A percentile compares a stretch with the other conserved stretches of the same genome.
Evolutionary conservation across 2,329 filamentous ascomycete genomes (phyloP).

Genomic region (Triangularia verruculosa): DNA sequence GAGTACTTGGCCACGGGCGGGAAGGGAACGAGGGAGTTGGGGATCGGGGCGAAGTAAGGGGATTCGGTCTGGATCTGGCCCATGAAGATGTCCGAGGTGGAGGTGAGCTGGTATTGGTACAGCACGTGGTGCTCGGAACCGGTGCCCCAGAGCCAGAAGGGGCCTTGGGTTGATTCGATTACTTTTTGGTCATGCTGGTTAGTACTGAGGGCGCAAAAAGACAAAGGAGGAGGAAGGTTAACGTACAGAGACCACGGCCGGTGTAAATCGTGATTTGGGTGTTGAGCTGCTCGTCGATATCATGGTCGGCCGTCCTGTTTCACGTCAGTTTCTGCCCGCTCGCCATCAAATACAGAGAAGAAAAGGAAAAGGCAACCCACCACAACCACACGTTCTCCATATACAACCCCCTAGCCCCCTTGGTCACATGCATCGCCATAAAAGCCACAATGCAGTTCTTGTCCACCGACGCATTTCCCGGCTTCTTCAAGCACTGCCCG

Average conservation of each 20-base stretch:
- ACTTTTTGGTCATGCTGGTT: slow-evolving; percentile 22
- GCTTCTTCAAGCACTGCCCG: slow-evolving; percentile 60
- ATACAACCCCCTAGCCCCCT: slow-evolving; percentile 35
- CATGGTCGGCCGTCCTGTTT: slow-evolving; percentile 31
- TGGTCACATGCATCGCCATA: slow-evolving; percentile 43
- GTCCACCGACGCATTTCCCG: slow-evolving; percentile 31
- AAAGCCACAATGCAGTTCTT: slow-evolving; percentile 36
- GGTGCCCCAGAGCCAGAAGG: slow-evolving; percentile 62
- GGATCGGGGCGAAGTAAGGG: slow-evolving; percentile 65
- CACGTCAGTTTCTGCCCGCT: neutral
- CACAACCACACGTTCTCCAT: slow-evolving; percentile 50
- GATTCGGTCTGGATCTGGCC: slow-evolving; percentile 68
- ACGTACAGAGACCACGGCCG: slow-evolving; percentile 44
- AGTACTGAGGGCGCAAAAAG: neutral
- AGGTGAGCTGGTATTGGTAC: slow-evolving; percentile 64
- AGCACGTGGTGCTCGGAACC: slow-evolving; percentile 63
- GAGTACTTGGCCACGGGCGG: slow-evolving; percentile 37
- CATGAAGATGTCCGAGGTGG: slow-evolving; percentile 60
- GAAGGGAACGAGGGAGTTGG: slow-evolving; percentile 58
- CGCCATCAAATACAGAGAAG: slow-evolving; percentile 2
- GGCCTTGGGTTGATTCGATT: slow-evolving; percentile 44
- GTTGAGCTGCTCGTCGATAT: slow-evolving; percentile 37
- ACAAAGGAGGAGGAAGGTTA: neutral
- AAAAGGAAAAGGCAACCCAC: slow-evolving; percentile 16
- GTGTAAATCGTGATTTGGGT: slow-evolving; percentile 50